Evolutionary conservation across 2,329 filamentous ascomycete genomes (phyloP).

Genomic region (Monosporascus sp.): DNA sequence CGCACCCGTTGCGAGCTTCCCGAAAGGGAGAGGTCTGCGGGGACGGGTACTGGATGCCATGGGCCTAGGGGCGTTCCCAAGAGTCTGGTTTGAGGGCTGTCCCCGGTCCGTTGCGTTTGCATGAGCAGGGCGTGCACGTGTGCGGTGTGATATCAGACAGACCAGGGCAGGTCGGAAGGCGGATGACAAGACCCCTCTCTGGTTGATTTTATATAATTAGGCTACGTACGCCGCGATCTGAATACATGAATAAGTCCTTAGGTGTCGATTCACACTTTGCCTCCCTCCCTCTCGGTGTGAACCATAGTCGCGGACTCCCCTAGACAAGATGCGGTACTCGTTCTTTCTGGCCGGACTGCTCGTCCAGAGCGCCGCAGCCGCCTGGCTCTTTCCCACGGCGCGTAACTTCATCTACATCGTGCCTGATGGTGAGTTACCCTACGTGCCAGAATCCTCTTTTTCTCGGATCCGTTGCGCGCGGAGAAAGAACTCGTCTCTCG

Average conservation of each 20-base stretch:
- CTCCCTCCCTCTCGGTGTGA: too few relatives aligned
- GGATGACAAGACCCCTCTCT: too few relatives aligned
- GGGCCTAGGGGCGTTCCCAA: background rate
- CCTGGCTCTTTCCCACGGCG: background rate
- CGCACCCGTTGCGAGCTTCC: slow-evolving; percentile 1
- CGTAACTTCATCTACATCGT: slow-evolving; percentile 29
- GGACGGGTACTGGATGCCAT: background rate
- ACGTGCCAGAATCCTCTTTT: too few relatives aligned
- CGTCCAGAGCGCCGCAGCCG: background rate
- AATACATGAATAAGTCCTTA: background rate
- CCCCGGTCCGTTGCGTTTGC: background rate
- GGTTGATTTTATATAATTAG: background rate
- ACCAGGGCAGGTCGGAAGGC: too few relatives aligned
- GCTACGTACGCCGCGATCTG: background rate
- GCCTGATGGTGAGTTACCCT: slow-evolving; percentile 16
- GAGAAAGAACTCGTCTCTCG: too few relatives aligned
- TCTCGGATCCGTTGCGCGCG: too few relatives aligned
- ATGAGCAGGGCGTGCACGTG: background rate
- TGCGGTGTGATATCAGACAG: too few relatives aligned
- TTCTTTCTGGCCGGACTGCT: background rate
- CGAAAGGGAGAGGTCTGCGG: background rate
- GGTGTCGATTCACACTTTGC: too few relatives aligned
- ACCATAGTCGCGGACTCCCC: background rate
- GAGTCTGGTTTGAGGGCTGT: background rate
- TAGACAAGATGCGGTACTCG: slow-evolving; percentile 1